Conservation (phyloP, 495 filamentous ascomycete genomes). For the Immersiella caudata region DNA sequence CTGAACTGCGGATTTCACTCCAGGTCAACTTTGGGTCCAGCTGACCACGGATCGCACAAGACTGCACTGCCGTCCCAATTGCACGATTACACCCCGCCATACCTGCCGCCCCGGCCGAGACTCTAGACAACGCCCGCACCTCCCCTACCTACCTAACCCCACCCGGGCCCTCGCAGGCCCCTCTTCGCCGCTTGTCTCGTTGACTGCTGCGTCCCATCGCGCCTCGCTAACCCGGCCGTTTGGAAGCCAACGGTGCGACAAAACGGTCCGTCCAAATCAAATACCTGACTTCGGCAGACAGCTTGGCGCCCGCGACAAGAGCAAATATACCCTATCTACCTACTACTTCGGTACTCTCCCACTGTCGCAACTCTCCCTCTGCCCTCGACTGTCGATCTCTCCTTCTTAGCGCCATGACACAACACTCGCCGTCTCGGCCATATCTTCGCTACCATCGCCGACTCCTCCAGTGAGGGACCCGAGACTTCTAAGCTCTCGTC, state of each 20-base stretch:
- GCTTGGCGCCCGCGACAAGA: constrained; percentile 18
- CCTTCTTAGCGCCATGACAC: constrained; percentile 23
- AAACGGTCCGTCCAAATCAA: constrained; percentile 15
- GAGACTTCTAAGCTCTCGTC: background rate
- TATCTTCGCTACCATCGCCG: constrained; percentile 29
- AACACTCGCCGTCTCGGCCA: constrained; percentile 19
- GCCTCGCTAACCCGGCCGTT: constrained; percentile 20
- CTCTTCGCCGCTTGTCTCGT: constrained; percentile 10
- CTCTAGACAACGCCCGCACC: background rate
- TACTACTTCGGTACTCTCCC: constrained; percentile 2
- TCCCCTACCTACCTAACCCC: constrained; percentile 1
- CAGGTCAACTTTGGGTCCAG: background rate
- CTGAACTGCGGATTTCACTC: background rate
- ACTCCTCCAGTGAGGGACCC: constrained; percentile 10
- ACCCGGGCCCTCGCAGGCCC: background rate
- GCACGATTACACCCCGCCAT: constrained; percentile 6
- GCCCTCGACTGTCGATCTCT: constrained; percentile 1
- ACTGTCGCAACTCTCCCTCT: constrained; percentile 18
- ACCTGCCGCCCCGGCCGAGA: background rate
- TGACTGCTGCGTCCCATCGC: constrained; percentile 1
- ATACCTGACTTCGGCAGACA: constrained; percentile 12
- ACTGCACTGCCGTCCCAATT: constrained; percentile 7
- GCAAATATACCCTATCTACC: constrained; percentile 24
- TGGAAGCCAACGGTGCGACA: constrained; percentile 17
- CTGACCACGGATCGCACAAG: background rate